Evolutionary conservation across 768 basidiomycete species (phyloP), one percentile per base, ranked within the genome.

Genomic region (Mycena maculata): DNA sequence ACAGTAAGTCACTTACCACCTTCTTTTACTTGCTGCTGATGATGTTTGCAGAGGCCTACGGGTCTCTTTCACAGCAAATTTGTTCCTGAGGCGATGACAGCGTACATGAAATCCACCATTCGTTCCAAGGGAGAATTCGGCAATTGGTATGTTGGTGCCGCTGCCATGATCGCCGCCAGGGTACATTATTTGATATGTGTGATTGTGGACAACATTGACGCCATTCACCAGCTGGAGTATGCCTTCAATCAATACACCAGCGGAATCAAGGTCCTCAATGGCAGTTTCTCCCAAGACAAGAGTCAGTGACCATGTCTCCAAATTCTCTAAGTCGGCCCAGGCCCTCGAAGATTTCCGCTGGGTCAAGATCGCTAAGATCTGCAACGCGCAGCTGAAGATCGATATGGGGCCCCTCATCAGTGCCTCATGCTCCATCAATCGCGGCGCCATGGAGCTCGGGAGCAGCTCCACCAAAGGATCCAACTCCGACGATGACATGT

Each of bases 221-320:
- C n/a, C n/a, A n/a, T 6, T 42, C 7, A 7, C 4, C 9, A 60
- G 58, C 33, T 48, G 12, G 58, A 60, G 36, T 47, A 47, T 5
- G 58, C 45, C 4, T 60, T 60, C 23, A 60, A 49, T 49, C 58
- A 60, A 23, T 49, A 49, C 36, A 49, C 12, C 22, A 60, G 33
- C 36, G 45, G 58, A 8, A n/a, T 38, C 33, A 60, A 49, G 28
- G 23, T 27, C 15, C 58, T 49, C 23, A 60, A 60, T 25, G 58
- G 58, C 47, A 12, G 9, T 4, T 60, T 60, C 36, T 49, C 58
- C n/a, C 3, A 39, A 38, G 13, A 30, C 20, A 7, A 15, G 47
- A 11, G 47, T 60, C 47, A 47, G 58, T 15, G 33, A 38, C 10
- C 39, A 20, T 10, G 58, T 39, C 22, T 16, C 3, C 1, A 47